Evolutionary conservation across 495 filamentous ascomycete species (phyloP).

Genomic region (Platismatia glauca): DNA sequence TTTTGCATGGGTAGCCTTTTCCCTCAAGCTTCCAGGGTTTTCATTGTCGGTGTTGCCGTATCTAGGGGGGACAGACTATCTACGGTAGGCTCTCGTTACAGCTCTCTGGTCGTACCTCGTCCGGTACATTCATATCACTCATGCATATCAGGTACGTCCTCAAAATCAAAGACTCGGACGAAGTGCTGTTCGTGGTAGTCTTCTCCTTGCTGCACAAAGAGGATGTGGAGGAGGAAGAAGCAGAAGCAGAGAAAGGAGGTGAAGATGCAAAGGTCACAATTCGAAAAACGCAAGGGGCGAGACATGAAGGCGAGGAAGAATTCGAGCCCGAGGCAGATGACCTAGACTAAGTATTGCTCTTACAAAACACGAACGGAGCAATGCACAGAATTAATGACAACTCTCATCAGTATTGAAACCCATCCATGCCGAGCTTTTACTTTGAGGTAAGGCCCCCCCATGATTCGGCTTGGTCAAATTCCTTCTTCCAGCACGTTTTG

Average conservation of each 20-base stretch:
- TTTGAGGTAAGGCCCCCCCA: not conserved
- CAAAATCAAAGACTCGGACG: conserved; percentile 59
- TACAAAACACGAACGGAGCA: not conserved
- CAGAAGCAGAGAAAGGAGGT: not conserved
- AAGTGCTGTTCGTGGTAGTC: conserved; percentile 67
- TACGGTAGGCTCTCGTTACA: conserved; percentile 28
- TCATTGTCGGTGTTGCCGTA: conserved; percentile 67
- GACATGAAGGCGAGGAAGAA: conserved; percentile 12
- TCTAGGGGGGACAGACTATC: conserved; percentile 62
- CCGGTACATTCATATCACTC: conserved; percentile 20
- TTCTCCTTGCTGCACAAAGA: conserved; percentile 65
- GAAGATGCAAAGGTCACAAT: not conserved
- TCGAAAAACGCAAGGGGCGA: not conserved
- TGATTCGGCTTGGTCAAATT: not conserved
- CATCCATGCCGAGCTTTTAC: not conserved
- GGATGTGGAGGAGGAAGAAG: conserved; percentile 45
- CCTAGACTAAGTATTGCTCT: conserved; percentile 13
- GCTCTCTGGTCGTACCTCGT: not conserved
- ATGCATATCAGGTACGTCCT: conserved; percentile 76
- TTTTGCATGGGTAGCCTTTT: conserved; percentile 46
- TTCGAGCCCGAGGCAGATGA: conserved; percentile 22
- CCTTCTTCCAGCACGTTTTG: not conserved
- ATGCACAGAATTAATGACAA: not conserved
- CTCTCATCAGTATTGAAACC: not conserved
- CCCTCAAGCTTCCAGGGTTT: conserved; percentile 73